A percentile compares a stretch with the other conserved stretches of the same genome.
These are phyloP conservation scores for Pichia sp. DNA, from an alignment of 1,139 yeast species.

Conservation along the genomic window DNA sequence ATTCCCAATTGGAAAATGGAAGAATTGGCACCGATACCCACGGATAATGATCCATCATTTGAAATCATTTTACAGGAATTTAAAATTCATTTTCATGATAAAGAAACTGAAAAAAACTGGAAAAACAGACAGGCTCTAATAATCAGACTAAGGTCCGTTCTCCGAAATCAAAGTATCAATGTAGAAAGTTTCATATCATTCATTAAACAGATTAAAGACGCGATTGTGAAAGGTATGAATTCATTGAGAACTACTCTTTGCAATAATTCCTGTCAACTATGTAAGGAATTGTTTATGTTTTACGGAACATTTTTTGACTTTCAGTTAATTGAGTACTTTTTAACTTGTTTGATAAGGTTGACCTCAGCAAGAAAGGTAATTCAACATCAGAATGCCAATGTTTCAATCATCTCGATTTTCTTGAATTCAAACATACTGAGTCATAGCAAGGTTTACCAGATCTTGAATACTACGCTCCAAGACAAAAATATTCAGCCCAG, in stretches of 20 bases:
- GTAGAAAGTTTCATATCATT: constrained; percentile 5
- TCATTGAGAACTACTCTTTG: constrained; percentile 84
- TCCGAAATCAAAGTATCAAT: constrained; percentile 43
- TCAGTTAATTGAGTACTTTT: constrained; percentile 49
- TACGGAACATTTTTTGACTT: constrained; percentile 44
- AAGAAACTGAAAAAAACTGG: constrained; percentile 92
- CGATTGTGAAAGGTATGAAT: constrained; percentile 55
- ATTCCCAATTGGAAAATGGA: constrained; percentile 16
- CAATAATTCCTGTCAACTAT: constrained; percentile 63
- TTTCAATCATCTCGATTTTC: constrained; percentile 55
- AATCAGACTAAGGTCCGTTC: constrained; percentile 44
- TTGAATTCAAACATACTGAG: constrained; percentile 39
- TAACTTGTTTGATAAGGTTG: constrained; percentile 51
- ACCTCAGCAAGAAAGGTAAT: constrained; percentile 74
- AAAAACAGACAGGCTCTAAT: constrained; percentile 56
- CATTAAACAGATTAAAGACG: constrained; percentile 42
- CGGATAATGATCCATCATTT: constrained; percentile 7
- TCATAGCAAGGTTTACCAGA: constrained; percentile 43
- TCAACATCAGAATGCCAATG: constrained; percentile 67
- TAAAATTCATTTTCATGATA: constrained; percentile 44
- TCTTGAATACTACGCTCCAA: constrained; percentile 42
- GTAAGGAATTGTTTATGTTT: constrained; percentile 61
- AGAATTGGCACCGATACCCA: constrained; percentile 6
- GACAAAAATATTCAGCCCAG: constrained; percentile 73
- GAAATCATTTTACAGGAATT: constrained; percentile 30